Percentiles rank a stretch among this genome's conserved stretches.
phyloP scores from a whole-genome alignment of 2,329 filamentous ascomycete species.

The Fusarium euwallaceae region DNA sequence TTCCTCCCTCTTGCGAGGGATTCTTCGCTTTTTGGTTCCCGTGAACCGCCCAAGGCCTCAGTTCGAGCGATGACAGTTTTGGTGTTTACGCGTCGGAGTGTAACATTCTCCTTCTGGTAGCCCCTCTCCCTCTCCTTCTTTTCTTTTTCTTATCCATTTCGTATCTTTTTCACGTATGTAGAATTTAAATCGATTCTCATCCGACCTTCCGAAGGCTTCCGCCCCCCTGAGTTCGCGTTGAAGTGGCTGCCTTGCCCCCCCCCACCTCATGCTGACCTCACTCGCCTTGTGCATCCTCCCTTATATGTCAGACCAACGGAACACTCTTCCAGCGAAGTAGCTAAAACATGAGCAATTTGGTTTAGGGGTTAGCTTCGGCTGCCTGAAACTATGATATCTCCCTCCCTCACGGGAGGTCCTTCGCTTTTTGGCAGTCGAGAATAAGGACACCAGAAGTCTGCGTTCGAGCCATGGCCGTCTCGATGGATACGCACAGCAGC shows the following conservation, averaged over 20 bases:
- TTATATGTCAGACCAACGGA: neutral
- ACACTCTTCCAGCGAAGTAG: conserved; percentile 15
- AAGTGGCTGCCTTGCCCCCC: neutral
- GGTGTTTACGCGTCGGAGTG: no score
- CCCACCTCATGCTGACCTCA: neutral
- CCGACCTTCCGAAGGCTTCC: no score
- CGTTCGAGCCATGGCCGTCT: neutral
- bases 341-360: neutral
- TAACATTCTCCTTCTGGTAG: neutral
- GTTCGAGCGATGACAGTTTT: neutral
- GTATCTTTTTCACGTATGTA: neutral
- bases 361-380: neutral
- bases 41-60: neutral
- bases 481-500: neutral
- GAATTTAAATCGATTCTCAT: neutral
- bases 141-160: neutral
- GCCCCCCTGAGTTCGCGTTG: neutral
- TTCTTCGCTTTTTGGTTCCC: conserved; percentile 25
- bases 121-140: neutral
- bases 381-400: neutral
- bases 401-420: neutral
- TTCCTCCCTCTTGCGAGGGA: neutral
- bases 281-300: neutral
- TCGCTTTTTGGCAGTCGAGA: conserved; percentile 22
- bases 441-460: neutral